Evolutionary conservation across 257 asterid genomes (phyloP).

Genomic region (Lycium ferocissimum): DNA sequence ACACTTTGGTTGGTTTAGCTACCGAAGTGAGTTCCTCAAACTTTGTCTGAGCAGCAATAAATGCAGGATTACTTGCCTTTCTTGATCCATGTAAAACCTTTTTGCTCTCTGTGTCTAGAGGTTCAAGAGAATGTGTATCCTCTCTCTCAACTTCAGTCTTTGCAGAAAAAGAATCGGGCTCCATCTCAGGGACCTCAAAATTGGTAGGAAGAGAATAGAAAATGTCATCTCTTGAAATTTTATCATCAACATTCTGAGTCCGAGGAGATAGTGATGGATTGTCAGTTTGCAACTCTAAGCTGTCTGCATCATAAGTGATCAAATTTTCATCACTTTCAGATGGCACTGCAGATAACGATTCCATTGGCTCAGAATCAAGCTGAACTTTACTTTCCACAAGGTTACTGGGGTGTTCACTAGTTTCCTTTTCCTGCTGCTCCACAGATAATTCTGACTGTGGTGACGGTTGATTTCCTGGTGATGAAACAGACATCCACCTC

Average conservation of each 20-base stretch:
- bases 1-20: conserved; percentile 49
- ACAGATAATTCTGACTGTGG: conserved; percentile 25
- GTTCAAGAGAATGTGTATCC: conserved; percentile 38
- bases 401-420: conserved; percentile 23
- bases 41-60: conserved; percentile 89
- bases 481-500: conserved; percentile 88
- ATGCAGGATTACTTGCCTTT: conserved; percentile 80
- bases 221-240: conserved; percentile 35
- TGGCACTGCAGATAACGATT: conserved; percentile 31
- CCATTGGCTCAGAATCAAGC: conserved; percentile 33
- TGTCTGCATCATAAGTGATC: conserved; percentile 43
- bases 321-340: conserved; percentile 45
- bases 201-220: conserved; percentile 47
- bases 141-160: conserved; percentile 44
- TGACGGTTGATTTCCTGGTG: conserved; percentile 51
- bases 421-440: conserved; percentile 37
- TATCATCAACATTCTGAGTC: conserved; percentile 41
- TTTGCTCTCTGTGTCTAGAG: conserved; percentile 59
- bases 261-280: conserved; percentile 26
- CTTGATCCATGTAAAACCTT: conserved; percentile 47
- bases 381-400: conserved; percentile 34
- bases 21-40: conserved; percentile 73
- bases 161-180: conserved; percentile 39
- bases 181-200: conserved; percentile 43
- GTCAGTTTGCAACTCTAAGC: conserved; percentile 36